Conservation (phyloP, 257 asterid genomes). For the Solanum virginianum region DNA sequence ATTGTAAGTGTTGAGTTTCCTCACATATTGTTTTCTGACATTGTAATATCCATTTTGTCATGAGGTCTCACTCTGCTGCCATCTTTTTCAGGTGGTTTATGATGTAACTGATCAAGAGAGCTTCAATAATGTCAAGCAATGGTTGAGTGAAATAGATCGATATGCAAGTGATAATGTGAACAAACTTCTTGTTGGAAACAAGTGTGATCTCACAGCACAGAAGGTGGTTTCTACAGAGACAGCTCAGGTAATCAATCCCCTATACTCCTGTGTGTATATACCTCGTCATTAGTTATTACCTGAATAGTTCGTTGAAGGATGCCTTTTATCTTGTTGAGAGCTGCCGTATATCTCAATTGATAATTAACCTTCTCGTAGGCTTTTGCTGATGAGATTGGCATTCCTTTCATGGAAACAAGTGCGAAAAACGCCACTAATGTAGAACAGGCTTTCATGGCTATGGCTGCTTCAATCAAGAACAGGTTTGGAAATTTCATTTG, state of each 20-base stretch:
- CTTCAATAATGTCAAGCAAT: slow-evolving; percentile 78
- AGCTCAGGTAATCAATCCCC: slow-evolving; percentile 45
- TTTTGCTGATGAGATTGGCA: slow-evolving; percentile 39
- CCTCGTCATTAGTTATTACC: not conserved
- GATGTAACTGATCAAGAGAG: slow-evolving; percentile 91
- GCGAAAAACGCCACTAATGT: slow-evolving; percentile 29
- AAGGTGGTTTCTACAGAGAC: slow-evolving; percentile 71
- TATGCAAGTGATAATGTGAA: slow-evolving; percentile 89
- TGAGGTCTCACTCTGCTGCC: not conserved
- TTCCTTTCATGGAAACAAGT: slow-evolving; percentile 39
- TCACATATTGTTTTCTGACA: not conserved
- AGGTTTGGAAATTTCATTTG: slow-evolving; percentile 6
- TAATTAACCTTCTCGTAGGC: slow-evolving; percentile 8
- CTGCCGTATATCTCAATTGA: not conserved
- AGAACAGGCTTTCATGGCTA: slow-evolving; percentile 40
- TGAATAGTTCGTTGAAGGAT: not conserved
- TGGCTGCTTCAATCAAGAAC: slow-evolving; percentile 33
- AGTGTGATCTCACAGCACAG: slow-evolving; percentile 70
- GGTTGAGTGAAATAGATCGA: slow-evolving; percentile 84
- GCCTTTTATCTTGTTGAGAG: not conserved
- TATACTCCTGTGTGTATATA: not conserved
- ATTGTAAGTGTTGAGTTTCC: slow-evolving; percentile 39
- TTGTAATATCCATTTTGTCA: not conserved
- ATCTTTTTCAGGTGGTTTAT: slow-evolving; percentile 56
- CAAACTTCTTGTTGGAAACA: slow-evolving; percentile 87